Base-by-base conservation (phyloP, 2,329 filamentous ascomycete genomes). In the Aspergillus fumigatus region DNA sequence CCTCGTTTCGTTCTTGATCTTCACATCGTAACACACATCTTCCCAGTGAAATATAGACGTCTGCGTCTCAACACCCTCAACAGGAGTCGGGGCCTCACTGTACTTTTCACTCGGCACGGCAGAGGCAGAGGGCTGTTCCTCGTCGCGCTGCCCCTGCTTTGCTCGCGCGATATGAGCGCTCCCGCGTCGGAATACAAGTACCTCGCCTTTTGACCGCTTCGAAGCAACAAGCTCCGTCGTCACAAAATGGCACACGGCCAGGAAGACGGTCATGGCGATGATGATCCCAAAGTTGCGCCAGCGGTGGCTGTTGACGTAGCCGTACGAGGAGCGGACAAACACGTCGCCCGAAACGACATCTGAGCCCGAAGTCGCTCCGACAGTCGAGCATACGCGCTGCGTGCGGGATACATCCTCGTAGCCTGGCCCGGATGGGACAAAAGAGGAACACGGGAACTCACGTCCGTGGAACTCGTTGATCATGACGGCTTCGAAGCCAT, bases 11-110 rank as follows among this genome's bases (percentile, higher is more conserved):
- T 80, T 79, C 76, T 93, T 93, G 73, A 94, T 89, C 62, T 82
- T 82, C 70, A 90, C 87, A 57, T 89, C 85, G 63, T 89, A 95
- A 73, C 86, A 90, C 0, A 94, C 85, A 63, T 92, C 80, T 60
- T 85, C 82, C 90, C 90, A 95, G 66, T 89, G 87, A 77, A 93
- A 92, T 54, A 91, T 84, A n/a, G 88, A 88, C 2, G 83, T 89
- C 69, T 89, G 85, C 60, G 77, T 78, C 64, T 82, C 80, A 55
- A 85, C 83, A 23, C 65, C 62, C 14, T 57, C 59, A 9, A 38
- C 47, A 50, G 43, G 43, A 11, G 8, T 51, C 17, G 14, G 8
- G 17, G n/a, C 43, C 27, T 40, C 48, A 40, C 11, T 48, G 35
- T n/a, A 38, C 25, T 51, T 51, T 11, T 55, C 53, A 17, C 11